Evolutionary conservation across 495 filamentous ascomycete species (phyloP).

Genomic region (Neurospora sp.): DNA sequence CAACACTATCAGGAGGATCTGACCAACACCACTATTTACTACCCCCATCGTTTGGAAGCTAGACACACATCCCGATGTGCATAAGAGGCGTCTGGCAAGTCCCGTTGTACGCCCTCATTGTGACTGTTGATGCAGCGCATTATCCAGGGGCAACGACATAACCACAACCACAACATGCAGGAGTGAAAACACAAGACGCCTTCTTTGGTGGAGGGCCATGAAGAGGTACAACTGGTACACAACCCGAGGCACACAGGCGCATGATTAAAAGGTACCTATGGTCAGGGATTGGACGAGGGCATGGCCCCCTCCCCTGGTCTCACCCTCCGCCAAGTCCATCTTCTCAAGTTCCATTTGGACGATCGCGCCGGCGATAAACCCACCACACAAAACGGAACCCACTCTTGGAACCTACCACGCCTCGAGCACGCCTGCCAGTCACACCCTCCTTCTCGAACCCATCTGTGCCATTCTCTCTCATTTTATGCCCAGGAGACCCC

Average conservation of each 20-base stretch:
- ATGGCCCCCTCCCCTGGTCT: background rate
- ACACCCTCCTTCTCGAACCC: background rate
- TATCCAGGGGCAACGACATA: background rate
- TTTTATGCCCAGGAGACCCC: background rate
- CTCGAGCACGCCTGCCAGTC: background rate
- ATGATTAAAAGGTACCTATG: background rate
- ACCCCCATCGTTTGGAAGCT: background rate
- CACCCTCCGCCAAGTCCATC: background rate
- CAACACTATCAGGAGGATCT: background rate
- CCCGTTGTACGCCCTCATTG: background rate
- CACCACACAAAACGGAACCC: background rate
- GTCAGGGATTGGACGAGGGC: background rate
- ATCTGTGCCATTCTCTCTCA: background rate
- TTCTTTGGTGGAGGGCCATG: background rate
- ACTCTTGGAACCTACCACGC: background rate
- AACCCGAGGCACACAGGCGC: background rate
- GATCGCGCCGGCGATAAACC: constrained; percentile 1
- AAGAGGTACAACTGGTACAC: background rate
- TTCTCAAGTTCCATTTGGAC: background rate
- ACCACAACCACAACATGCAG: background rate
- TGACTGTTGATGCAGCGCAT: background rate
- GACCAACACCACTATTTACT: background rate
- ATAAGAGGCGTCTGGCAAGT: background rate
- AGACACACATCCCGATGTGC: constrained; percentile 7
- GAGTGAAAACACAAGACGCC: background rate